A percentile compares a stretch with the other conserved stretches of the same genome.
Conservation (phyloP, 2,329 filamentous ascomycete genomes). For the Fusarium longipes region DNA sequence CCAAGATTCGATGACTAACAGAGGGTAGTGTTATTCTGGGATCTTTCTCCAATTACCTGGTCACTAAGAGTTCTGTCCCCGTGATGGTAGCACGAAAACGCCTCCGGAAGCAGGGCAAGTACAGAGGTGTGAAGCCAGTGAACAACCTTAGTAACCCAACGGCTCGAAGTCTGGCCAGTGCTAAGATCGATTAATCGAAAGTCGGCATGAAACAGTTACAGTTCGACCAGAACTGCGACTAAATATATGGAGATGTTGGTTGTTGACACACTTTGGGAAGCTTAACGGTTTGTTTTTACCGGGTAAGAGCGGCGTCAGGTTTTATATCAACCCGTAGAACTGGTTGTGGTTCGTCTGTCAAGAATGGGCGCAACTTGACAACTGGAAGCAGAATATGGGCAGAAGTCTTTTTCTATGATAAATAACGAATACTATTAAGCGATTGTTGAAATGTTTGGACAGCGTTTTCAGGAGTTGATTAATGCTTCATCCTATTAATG, state of each 20-base stretch:
- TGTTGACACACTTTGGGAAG: conserved; percentile 20
- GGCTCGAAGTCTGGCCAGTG: conserved; percentile 73
- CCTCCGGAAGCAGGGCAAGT: conserved; percentile 86
- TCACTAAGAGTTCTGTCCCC: conserved; percentile 94
- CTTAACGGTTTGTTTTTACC: conserved; percentile 27
- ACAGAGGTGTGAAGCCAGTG: conserved; percentile 78
- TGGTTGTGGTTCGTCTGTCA: background rate
- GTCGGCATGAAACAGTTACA: background rate
- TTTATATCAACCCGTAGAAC: background rate
- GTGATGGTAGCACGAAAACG: conserved; percentile 98
- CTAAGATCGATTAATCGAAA: conserved; percentile 75
- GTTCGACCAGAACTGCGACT: conserved; percentile 1
- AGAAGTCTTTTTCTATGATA: background rate
- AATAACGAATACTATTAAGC: background rate
- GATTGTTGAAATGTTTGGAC: background rate
- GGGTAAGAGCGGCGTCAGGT: conserved; percentile 15
- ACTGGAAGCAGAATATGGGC: conserved; percentile 9
- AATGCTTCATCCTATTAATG: background rate
- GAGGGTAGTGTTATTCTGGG: conserved; percentile 83
- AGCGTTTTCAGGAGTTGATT: background rate
- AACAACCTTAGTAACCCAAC: conserved; percentile 83
- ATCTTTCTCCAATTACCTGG: conserved; percentile 96
- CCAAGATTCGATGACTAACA: conserved; percentile 47
- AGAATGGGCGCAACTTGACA: background rate
- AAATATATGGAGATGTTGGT: background rate